Percentiles rank a stretch among this genome's conserved stretches.
phyloP scores from a whole-genome alignment of 768 basidiomycete genomes.

The Asterophora lycoperdoides region DNA sequence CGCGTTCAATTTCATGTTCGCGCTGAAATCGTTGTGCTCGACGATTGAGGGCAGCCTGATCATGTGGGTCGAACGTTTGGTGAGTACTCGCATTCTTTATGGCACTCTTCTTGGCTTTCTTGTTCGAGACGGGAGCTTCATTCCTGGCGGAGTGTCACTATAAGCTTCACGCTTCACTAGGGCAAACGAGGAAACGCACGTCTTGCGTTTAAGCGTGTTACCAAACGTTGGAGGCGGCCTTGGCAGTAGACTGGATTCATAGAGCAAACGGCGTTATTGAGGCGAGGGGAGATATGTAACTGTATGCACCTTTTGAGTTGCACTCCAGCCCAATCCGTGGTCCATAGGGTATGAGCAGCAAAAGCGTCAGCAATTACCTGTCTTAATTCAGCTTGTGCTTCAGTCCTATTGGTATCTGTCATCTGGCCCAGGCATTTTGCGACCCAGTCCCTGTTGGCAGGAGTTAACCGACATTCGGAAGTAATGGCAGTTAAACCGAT shows the following conservation, averaged over 20 bases:
- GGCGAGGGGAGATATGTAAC: conserved; percentile 1
- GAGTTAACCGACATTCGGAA: conserved; percentile 8
- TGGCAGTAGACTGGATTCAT: conserved; percentile 42
- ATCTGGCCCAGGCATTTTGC: conserved; percentile 90
- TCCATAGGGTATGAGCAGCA: conserved; percentile 76
- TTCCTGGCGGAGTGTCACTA: conserved; percentile 25
- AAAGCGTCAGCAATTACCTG: conserved; percentile 95
- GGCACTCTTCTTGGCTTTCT: conserved; percentile 38
- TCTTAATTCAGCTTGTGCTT: conserved; percentile 92
- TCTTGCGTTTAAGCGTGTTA: conserved; percentile 62
- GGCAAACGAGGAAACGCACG: conserved; percentile 32
- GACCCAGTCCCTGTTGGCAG: conserved; percentile 80
- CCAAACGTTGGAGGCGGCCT: conserved; percentile 50
- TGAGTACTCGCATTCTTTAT: conserved; percentile 6
- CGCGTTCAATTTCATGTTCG: conserved; percentile 81
- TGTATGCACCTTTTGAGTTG: conserved; percentile 76
- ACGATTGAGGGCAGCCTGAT: conserved; percentile 65
- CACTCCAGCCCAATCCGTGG: conserved; percentile 89
- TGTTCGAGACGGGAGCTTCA: conserved; percentile 36
- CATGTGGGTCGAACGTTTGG: conserved; percentile 50
- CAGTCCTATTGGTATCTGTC: conserved; percentile 78
- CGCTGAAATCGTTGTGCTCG: conserved; percentile 88
- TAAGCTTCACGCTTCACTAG: neutral
- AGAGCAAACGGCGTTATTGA: conserved; percentile 5
- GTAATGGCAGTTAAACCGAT: neutral